Conservation (phyloP, 768 basidiomycete species). For the Strobilomyces echinocephalus region DNA sequence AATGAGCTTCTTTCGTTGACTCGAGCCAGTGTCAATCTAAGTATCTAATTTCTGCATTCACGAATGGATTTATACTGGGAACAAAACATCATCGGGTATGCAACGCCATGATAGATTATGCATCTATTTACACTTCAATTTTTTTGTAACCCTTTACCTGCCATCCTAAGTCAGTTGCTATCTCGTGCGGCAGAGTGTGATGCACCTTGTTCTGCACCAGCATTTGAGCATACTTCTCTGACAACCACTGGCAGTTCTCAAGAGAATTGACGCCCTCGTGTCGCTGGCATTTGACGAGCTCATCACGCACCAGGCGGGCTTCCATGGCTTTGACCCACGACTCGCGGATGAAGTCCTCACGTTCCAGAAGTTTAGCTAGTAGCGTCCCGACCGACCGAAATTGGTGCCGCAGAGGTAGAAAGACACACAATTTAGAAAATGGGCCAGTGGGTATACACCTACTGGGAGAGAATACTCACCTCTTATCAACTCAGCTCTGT, state of each 20-base stretch:
- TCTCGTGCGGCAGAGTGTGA: neutral
- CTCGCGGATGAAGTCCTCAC: slow-evolving; percentile 78
- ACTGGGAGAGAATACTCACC: slow-evolving; percentile 16
- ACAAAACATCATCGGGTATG: neutral
- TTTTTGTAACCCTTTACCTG: slow-evolving; percentile 85
- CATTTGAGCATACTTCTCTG: slow-evolving; percentile 78
- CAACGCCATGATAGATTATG: neutral
- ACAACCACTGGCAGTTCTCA: slow-evolving; percentile 82
- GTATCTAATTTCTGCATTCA: neutral
- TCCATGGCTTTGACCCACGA: slow-evolving; percentile 97
- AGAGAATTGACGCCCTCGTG: slow-evolving; percentile 90
- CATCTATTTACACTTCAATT: slow-evolving; percentile 47
- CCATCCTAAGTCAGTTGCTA: slow-evolving; percentile 4
- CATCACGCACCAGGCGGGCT: slow-evolving; percentile 78
- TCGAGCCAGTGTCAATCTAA: neutral
- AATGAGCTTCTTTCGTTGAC: slow-evolving; percentile 27
- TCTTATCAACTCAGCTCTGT: slow-evolving; percentile 32
- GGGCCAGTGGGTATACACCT: neutral
- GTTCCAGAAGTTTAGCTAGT: slow-evolving; percentile 58
- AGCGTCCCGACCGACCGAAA: neutral
- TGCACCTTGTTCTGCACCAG: slow-evolving; percentile 76
- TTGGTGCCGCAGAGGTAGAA: neutral
- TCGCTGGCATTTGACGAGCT: slow-evolving; percentile 85
- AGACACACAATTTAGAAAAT: neutral
- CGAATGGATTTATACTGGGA: slow-evolving; percentile 8